Base-by-base conservation (phyloP, 305 asterid genomes). In the Ajuga reptans region DNA sequence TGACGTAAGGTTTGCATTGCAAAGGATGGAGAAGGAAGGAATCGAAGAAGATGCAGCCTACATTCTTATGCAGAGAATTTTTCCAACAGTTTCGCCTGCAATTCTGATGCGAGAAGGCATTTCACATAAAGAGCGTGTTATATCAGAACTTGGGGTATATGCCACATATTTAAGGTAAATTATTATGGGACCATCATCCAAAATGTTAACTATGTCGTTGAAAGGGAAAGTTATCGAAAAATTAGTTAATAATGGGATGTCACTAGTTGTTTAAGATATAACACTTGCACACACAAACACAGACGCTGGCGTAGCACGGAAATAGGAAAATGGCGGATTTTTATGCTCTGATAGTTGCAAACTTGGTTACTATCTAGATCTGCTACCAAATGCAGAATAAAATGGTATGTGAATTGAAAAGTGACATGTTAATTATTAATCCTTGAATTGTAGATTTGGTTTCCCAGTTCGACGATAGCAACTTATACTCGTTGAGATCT, bases 1-100 rank as follows among this genome's bases (percentile, higher is more conserved):
- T 39, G 91, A 87, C 74, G 94, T 91, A 43, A 91, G 80, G 72
- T 72, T 80, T 47, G 80, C 85, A 9, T 75, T 91, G 60, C 81
- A 81, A 72, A 81, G 83, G 84, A 72, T 93, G 84, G 84, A 82
- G 73, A 81, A 82, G 76, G 89, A 69, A 61, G 91, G 91, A 43
- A 79, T 10, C 54, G 86, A 89, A 69, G 95, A 83, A 78, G 80
- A 85, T 57, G 99, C 99, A 47, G 95, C 98, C 11, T 91, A 86
- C 82, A 90, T 91, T 69, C 96, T 91, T 41, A 90, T 93, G 99
- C 99, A 89, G 86, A 86, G 99, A 71, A 89, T 93, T 36, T 93
- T 93, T 64, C 99, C 97, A 2, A 55, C 89, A 9, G 53, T 80
- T 43, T 90, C 87, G 41, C 91, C 84, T 5, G 84, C 99, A 4